These are phyloP conservation scores for Colletotrichum tabaci DNA, from an alignment of 2,329 filamentous ascomycete species.

Conservation along the genomic window DNA sequence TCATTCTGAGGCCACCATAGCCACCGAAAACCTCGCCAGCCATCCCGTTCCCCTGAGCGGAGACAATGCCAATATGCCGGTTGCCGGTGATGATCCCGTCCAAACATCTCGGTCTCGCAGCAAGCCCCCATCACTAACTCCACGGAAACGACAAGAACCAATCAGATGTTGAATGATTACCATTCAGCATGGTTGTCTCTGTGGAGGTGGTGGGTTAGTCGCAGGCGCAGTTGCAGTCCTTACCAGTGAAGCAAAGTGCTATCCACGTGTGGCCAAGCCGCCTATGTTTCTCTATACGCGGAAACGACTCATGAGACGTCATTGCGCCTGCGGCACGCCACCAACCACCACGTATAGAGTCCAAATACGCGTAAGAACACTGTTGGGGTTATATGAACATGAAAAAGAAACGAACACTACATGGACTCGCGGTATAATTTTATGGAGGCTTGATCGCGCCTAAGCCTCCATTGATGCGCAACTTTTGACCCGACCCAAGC, in stretches of 20 bases:
- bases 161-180: slow-evolving; percentile 21
- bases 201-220: not conserved
- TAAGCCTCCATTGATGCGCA: not conserved
- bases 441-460: too few species aligned
- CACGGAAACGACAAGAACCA: slow-evolving; percentile 1
- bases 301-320: slow-evolving; percentile 20
- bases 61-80: slow-evolving; percentile 3
- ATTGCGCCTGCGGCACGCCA: not conserved
- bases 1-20: slow-evolving; percentile 11
- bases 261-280: not conserved
- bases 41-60: not conserved
- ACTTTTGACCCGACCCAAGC: not conserved
- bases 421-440: not conserved
- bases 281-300: slow-evolving; percentile 19
- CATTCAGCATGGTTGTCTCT: slow-evolving; percentile 20
- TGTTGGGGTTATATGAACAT: not conserved
- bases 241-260: slow-evolving; percentile 28
- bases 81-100: slow-evolving; percentile 25
- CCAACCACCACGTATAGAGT: slow-evolving; percentile 1
- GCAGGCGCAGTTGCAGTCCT: slow-evolving; percentile 19
- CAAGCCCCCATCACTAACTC: slow-evolving; percentile 2
- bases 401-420: not conserved
- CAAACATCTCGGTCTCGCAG: slow-evolving; percentile 20
- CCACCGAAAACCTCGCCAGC: not conserved
- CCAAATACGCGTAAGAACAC: slow-evolving; percentile 14